These are phyloP conservation scores for Eremothecium cymbalariae DNA, from an alignment of 1,139 yeast species.

Conservation along the genomic window DNA sequence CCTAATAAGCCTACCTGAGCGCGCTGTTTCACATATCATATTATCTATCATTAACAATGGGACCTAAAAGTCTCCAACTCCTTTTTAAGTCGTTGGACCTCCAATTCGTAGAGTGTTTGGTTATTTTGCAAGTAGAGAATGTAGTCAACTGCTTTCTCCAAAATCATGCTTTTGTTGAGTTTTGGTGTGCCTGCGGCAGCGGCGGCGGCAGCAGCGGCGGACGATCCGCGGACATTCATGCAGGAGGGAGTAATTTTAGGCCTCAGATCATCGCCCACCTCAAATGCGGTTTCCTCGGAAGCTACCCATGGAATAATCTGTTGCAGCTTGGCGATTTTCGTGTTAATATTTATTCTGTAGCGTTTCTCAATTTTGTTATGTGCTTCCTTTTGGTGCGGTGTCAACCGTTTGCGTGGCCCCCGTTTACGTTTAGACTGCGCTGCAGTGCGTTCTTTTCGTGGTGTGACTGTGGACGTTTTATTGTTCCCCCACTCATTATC, in stretches of 20 bases:
- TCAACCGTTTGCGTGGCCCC: slow-evolving; percentile 50
- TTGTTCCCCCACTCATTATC: slow-evolving; percentile 7
- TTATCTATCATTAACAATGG: slow-evolving; percentile 1
- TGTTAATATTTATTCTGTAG: slow-evolving; percentile 64
- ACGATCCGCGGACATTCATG: slow-evolving; percentile 9
- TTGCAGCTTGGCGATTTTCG: slow-evolving; percentile 60
- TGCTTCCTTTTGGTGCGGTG: slow-evolving; percentile 58
- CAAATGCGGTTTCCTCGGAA: slow-evolving; percentile 50
- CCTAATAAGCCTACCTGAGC: too few relatives aligned
- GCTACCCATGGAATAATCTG: slow-evolving; percentile 59
- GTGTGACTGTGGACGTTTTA: too few relatives aligned
- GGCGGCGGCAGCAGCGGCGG: slow-evolving; percentile 6
- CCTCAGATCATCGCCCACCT: slow-evolving; percentile 35
- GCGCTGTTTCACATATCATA: not conserved
- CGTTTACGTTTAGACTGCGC: slow-evolving; percentile 37
- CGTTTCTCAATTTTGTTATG: slow-evolving; percentile 67
- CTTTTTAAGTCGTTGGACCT: slow-evolving; percentile 30
- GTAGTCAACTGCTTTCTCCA: slow-evolving; percentile 60
- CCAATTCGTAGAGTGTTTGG: slow-evolving; percentile 32
- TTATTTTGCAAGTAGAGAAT: slow-evolving; percentile 43
- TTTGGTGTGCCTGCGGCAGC: slow-evolving; percentile 29
- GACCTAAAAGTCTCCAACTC: slow-evolving; percentile 26
- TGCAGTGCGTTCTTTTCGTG: slow-evolving; percentile 4
- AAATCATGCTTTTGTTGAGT: slow-evolving; percentile 54
- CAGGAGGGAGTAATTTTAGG: slow-evolving; percentile 10